Conservation (phyloP, 2,329 filamentous ascomycete genomes). For the Sporothrix mexicana region DNA sequence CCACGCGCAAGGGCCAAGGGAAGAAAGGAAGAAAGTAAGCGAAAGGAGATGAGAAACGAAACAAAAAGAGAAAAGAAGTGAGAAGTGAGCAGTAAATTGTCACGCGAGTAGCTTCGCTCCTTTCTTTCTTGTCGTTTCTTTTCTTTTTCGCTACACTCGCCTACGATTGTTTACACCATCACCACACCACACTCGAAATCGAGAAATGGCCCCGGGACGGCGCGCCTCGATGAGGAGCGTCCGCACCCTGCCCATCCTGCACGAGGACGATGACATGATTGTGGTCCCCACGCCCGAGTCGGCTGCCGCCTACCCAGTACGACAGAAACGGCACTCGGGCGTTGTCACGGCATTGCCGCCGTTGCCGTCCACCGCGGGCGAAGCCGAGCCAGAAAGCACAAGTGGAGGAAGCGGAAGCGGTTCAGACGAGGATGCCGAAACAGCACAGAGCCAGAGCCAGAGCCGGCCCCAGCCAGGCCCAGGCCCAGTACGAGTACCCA, state of each 20-base stretch:
- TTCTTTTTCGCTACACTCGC: not conserved
- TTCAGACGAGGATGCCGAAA: slow-evolving; percentile 21
- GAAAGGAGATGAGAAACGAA: not conserved
- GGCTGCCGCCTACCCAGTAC: slow-evolving; percentile 38
- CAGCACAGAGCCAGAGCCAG: not conserved
- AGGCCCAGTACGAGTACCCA: not conserved
- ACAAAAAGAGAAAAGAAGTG: not conserved
- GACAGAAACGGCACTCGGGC: slow-evolving; percentile 37
- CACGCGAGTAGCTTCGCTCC: not conserved
- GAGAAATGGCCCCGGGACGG: slow-evolving; percentile 38
- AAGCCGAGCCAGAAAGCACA: not conserved
- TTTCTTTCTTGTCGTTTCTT: not conserved
- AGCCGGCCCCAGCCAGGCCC: not conserved
- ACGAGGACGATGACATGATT: slow-evolving; percentile 44
- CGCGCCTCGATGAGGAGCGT: slow-evolving; percentile 39
- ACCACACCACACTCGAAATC: not conserved
- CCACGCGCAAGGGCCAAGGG: not conserved
- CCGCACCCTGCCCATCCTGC: slow-evolving; percentile 48
- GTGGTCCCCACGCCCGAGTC: slow-evolving; percentile 33
- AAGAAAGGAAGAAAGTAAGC: not conserved
- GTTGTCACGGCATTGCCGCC: slow-evolving; percentile 39
- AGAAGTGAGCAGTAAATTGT: not conserved
- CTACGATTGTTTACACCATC: not conserved
- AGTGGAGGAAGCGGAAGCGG: slow-evolving; percentile 2
- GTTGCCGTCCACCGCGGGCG: not conserved